Base-by-base conservation (phyloP, 257 asterid genomes). In the Gynochthodes officinalis region DNA sequence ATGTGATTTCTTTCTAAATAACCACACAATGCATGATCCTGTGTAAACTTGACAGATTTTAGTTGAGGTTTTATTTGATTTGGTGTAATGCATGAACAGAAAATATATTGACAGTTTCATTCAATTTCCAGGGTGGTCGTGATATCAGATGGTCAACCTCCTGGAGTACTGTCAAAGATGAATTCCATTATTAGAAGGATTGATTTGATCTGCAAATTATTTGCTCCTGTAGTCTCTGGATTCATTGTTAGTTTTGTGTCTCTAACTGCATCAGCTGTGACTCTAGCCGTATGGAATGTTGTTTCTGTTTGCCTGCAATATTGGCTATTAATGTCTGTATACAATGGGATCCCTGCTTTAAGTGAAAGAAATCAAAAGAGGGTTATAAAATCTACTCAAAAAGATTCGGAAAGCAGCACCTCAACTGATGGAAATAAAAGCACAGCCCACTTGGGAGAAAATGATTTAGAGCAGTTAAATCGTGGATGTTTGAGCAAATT, bases 171-270 rank as follows among this genome's bases (percentile, higher is more conserved):
- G n/a, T n/a, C n/a, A n/a, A n/a, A n/a, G n/a, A n/a, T n/a, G n/a
- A n/a, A n/a, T 84, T 84, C 98, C 30, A 54, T 70, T 21, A 85
- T 93, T 67, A 79, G 98, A 53, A 82, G 98, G 73, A 90, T 93
- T 15, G 98, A 93, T 77, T 86, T 90, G 42, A 37, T 71, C 27
- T 85, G 96, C 95, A 93, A 85, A 75, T 64, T 93, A 70, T 81
- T 87, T 39, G 97, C 97, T 27, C 97, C 97, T 18, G 96, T 89
- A 11, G 79, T 84, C 32, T 32, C 86, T 1, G 98, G 98, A 49
- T 87, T 90, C 84, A 86, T 93, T n/a, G 86, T 93, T 76, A 93
- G 96, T 64, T 90, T 93, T 39, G 80, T 87, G 40, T 90, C 42
- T 37, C 82, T n/a, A n/a, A n/a, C n/a, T n/a, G n/a, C n/a, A n/a